These are phyloP conservation scores for Gentiana dahurica DNA, from an alignment of 257 asterid genomes.

Conservation along the genomic window DNA sequence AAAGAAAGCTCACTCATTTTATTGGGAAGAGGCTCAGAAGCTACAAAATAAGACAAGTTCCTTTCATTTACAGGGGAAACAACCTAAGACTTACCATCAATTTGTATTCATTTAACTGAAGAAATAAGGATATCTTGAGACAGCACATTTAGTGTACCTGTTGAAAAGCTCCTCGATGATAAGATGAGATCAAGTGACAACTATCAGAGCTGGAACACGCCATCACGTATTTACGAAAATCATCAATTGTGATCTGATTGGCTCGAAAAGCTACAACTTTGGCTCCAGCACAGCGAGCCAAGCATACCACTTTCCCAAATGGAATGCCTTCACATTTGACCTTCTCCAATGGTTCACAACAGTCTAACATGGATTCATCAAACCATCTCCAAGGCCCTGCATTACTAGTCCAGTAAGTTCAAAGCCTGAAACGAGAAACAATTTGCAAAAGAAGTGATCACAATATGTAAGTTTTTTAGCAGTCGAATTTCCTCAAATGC, in stretches of 20 bases:
- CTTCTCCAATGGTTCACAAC: constrained; percentile 95
- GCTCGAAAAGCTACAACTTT: constrained; percentile 86
- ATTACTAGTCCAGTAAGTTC: constrained; percentile 17
- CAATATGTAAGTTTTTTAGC: no score
- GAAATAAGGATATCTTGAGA: neutral
- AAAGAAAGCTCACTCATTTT: neutral
- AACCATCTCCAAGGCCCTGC: constrained; percentile 99
- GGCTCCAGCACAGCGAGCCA: constrained; percentile 99
- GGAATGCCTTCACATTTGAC: constrained; percentile 85
- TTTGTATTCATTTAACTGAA: no score
- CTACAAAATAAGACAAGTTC: neutral
- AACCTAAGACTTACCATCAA: no score
- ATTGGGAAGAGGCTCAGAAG: neutral
- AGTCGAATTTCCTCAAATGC: no score
- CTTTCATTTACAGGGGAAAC: no score
- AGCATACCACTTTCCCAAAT: constrained; percentile 87
- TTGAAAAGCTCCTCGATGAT: constrained; percentile 64
- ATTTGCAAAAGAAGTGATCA: no score
- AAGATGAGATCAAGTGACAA: constrained; percentile 84
- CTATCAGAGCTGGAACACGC: constrained; percentile 72
- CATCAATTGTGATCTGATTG: constrained; percentile 71
- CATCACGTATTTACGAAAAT: constrained; percentile 72
- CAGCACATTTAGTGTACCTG: constrained; percentile 43
- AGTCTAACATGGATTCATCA: constrained; percentile 96
- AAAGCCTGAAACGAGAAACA: constrained; percentile 5